Conservation (phyloP, 225 moss, liverwort and hornwort species). For the Physcomitrium patens region DNA sequence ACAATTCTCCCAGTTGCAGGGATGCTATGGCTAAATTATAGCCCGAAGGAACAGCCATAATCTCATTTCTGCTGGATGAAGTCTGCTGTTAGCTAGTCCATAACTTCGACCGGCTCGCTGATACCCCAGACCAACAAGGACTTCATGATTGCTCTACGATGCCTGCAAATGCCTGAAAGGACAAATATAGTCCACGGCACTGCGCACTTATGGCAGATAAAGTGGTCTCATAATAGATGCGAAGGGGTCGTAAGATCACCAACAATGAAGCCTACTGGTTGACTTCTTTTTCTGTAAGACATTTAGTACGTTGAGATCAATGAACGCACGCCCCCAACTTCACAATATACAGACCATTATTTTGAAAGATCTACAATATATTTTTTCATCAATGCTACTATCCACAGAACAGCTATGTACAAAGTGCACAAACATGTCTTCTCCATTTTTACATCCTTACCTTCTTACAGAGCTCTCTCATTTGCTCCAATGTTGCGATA, state of each 20-base stretch:
- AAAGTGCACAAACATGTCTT: not conserved
- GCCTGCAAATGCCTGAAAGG: constrained; percentile 15
- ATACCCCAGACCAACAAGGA: constrained; percentile 23
- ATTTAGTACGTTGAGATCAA: not conserved
- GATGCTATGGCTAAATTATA: constrained; percentile 36
- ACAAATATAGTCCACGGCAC: constrained; percentile 27
- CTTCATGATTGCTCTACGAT: constrained; percentile 18
- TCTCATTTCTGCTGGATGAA: constrained; percentile 28
- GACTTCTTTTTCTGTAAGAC: constrained; percentile 32
- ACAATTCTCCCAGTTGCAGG: constrained; percentile 40
- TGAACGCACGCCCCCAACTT: not conserved
- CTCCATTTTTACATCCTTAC: constrained; percentile 45
- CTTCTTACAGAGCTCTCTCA: constrained; percentile 66
- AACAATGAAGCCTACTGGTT: constrained; percentile 10
- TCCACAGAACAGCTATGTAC: not conserved
- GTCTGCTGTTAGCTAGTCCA: not conserved
- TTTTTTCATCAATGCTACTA: not conserved
- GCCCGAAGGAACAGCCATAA: constrained; percentile 47
- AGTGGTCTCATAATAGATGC: constrained; percentile 11
- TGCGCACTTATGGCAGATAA: constrained; percentile 6
- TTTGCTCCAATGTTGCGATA: constrained; percentile 52
- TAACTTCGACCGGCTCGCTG: constrained; percentile 12
- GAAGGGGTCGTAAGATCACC: constrained; percentile 8
- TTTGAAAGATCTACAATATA: too few species aligned
- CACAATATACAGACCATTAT: not conserved